These are phyloP conservation scores for Eucalyptus grandis DNA, from an alignment of 345 rosid genomes.

Conservation along the genomic window DNA sequence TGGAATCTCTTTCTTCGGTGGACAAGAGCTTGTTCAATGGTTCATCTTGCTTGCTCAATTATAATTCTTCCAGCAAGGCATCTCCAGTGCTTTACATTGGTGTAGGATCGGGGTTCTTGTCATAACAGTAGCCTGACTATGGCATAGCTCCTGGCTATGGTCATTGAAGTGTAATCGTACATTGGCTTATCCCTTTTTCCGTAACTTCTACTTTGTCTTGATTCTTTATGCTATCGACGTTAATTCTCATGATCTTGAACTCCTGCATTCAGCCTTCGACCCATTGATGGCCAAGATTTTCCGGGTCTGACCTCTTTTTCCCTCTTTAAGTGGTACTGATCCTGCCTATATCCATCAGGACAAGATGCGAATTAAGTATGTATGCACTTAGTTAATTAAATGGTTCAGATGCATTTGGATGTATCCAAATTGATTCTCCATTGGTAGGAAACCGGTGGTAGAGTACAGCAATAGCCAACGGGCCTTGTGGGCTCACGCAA, in stretches of 20 bases:
- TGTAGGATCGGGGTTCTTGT: neutral
- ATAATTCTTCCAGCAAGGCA: neutral
- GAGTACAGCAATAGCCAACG: neutral
- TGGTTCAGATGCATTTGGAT: neutral
- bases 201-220: neutral
- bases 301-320: neutral
- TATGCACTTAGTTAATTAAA: neutral
- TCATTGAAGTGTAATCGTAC: neutral
- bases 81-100: neutral
- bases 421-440: neutral
- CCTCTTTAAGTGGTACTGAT: neutral
- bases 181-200: neutral
- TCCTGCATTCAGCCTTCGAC: neutral
- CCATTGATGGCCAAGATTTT: neutral
- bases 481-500: neutral
- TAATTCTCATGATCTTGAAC: neutral
- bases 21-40: neutral
- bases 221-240: neutral
- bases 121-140: neutral
- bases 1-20: neutral
- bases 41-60: neutral
- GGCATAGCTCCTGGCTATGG: neutral
- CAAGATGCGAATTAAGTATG: neutral
- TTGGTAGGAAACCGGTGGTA: neutral
- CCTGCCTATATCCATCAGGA: neutral